Conservation (phyloP, 106 monocot species). For the Dendrobium catenatum region DNA sequence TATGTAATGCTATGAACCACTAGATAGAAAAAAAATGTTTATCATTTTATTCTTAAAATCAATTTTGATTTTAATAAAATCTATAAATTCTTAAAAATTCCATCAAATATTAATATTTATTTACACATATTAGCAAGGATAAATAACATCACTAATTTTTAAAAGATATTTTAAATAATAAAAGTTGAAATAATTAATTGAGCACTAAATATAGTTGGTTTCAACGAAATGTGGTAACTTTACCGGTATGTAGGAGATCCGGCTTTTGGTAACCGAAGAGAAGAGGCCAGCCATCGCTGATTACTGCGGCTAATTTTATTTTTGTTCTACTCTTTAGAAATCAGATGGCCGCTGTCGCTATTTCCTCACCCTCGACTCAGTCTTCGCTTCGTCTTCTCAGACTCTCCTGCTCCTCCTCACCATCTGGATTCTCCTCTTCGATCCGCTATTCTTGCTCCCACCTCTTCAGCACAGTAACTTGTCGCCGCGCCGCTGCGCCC, state of each 20-base stretch:
- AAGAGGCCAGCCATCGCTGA: neutral
- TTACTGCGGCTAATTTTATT: neutral
- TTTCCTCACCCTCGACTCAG: neutral
- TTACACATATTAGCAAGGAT: no score
- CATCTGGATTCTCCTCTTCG: neutral
- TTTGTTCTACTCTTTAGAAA: neutral
- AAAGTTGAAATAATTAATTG: no score
- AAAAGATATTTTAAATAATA: no score
- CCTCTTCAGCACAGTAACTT: neutral
- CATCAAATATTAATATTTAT: no score
- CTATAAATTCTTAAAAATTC: no score
- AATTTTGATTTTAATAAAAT: no score
- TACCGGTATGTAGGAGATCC: neutral
- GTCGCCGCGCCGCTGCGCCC: neutral
- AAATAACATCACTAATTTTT: no score
- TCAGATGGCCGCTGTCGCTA: neutral
- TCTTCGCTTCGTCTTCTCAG: neutral
- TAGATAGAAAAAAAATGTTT: no score
- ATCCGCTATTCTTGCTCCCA: slow-evolving; percentile 7
- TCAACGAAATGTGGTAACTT: neutral
- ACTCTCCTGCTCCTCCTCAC: slow-evolving; percentile 9
- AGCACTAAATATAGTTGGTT: no score
- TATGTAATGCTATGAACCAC: no score
- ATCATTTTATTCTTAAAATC: no score
- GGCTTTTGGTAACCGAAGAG: neutral